Evolutionary conservation across 2,329 filamentous ascomycete species (phyloP), one percentile per base, ranked within the genome.

Genomic region (Dactylellina sp.): DNA sequence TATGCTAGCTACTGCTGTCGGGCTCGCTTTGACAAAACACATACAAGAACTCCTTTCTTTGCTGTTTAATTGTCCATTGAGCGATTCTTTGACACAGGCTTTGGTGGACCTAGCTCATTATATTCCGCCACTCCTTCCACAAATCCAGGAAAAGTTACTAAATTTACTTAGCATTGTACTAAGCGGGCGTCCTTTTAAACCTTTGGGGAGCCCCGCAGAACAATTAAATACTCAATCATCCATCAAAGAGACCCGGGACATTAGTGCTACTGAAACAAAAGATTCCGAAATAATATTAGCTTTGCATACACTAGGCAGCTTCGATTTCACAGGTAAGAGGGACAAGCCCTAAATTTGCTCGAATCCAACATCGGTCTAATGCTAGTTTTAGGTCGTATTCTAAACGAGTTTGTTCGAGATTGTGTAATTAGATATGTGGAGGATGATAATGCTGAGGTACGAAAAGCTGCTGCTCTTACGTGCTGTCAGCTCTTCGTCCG

Each of bases 101-200:
- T 84, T 99, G 61, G 93, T 98, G 20, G 96, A 99, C 79, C 97
- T 99, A 91, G 95, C 95, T 25, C 96, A 98, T 80, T 98, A 99
- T 80, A 97, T 99, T 50, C 95, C 94, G 0, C 93, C 96, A 0
- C 92, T 97, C 66, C 95, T 96, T 80, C 87, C 91, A 1, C 93
- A 89, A 5, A 98, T 99, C 42, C 95, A 99, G 80, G 94, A 97
- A 79, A 89, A 95, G 77, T 84, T 99, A 22, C 86, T 99, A 11
- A 93, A 99, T 79, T 93, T 99, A 86, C 86, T 99, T 40, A 98
- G 95, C 81, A 88, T 94, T 76, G 94, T 98, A 2, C 86, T 99
- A 1, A 96, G 93, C 75, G 93, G 94, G 2, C 91, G 95, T 77
- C 91, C 93, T 1, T 99, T 98, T 81, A 90, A 94, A 76, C 93